phyloP scores from a whole-genome alignment of 208 protist genomes.

The Leishmania aethiopica region DNA sequence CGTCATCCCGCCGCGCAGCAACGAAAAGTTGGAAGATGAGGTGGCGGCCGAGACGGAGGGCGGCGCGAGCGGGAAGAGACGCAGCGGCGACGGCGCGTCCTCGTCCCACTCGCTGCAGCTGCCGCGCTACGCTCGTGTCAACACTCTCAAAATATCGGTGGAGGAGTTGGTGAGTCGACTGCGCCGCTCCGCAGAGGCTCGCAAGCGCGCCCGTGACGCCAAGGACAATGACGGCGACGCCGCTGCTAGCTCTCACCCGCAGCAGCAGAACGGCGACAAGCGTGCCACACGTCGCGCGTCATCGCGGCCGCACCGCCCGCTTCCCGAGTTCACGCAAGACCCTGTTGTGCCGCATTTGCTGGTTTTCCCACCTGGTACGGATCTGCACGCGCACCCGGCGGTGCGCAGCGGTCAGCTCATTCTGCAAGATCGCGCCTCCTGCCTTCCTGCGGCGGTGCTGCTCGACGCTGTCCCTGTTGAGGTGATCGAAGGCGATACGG shows the following conservation, averaged over 20 bases:
- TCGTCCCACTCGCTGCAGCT: conserved; percentile 32
- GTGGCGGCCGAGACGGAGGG: background rate
- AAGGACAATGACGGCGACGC: background rate
- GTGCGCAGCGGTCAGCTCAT: conserved; percentile 87
- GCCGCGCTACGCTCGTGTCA: conserved; percentile 87
- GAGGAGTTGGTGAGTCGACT: conserved; percentile 73
- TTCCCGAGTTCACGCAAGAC: conserved; percentile 76
- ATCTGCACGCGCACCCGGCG: conserved; percentile 85
- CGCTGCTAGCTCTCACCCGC: background rate
- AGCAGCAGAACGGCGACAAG: conserved; percentile 3
- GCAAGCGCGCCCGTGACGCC: conserved; percentile 24
- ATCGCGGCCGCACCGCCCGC: conserved; percentile 13
- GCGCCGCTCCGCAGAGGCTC: conserved; percentile 37
- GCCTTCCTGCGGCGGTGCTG: conserved; percentile 87
- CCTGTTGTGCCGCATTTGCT: conserved; percentile 75
- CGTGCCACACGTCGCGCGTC: conserved; percentile 12
- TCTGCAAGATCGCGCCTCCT: conserved; percentile 92
- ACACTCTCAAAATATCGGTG: conserved; percentile 83
- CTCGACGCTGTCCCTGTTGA: conserved; percentile 69
- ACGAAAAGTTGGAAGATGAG: conserved; percentile 44
- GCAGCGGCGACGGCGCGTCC: conserved; percentile 6
- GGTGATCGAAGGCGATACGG: background rate
- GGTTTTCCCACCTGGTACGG: conserved; percentile 85
- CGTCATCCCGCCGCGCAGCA: conserved; percentile 58
- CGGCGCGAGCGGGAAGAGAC: background rate